phyloP scores from a whole-genome alignment of 176 grass and related monocot genomes.

The Phoenix roebelenii region DNA sequence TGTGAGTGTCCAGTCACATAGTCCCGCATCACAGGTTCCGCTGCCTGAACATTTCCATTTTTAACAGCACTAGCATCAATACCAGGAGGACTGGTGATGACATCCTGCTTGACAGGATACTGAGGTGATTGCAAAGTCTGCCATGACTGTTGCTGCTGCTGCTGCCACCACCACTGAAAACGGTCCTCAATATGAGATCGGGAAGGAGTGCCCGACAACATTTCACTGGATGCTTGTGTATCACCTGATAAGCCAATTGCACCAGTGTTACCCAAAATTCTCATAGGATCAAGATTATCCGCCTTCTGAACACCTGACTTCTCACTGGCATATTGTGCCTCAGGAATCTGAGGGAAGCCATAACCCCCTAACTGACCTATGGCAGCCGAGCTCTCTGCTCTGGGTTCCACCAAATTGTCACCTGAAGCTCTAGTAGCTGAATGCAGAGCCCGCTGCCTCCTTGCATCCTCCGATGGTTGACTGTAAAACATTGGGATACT shows the following conservation, averaged over 20 bases:
- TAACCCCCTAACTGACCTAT: conserved; percentile 17
- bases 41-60: conserved; percentile 32
- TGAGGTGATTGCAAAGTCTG: conserved; percentile 36
- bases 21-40: conserved; percentile 33
- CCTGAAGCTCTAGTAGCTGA: conserved; percentile 19
- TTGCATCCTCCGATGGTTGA: conserved; percentile 37
- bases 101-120: conserved; percentile 20
- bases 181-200: conserved; percentile 28
- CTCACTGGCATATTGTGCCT: conserved; percentile 25
- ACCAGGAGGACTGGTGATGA: conserved; percentile 10
- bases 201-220: conserved; percentile 31
- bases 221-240: conserved; percentile 31
- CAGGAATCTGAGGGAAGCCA: conserved; percentile 3
- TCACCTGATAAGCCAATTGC: conserved; percentile 30
- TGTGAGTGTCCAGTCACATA: conserved; percentile 36
- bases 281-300: conserved; percentile 22
- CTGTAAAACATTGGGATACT: conserved; percentile 38
- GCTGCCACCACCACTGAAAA: conserved; percentile 32
- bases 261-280: conserved; percentile 24
- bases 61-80: conserved; percentile 27
- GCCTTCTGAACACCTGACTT: conserved; percentile 25
- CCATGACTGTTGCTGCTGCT: conserved; percentile 35
- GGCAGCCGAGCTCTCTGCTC: conserved; percentile 18
- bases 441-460: conserved; percentile 26
- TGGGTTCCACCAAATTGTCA: conserved; percentile 26